Conservation (phyloP, 2,329 filamentous ascomycete species). For the Talaromyces marneffei region DNA sequence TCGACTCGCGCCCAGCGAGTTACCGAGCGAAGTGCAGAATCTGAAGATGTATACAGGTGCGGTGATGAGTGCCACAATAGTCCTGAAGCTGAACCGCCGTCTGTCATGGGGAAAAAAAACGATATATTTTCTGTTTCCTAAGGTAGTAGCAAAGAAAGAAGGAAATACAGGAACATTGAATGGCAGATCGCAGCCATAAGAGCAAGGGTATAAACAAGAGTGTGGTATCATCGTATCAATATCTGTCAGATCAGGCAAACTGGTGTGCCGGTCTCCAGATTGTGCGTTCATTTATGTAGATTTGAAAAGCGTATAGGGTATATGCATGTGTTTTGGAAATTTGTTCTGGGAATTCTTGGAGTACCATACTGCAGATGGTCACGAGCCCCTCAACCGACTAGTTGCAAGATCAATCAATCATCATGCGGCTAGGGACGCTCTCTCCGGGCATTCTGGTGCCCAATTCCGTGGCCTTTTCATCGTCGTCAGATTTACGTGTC, state of each 20-base stretch:
- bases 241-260: conserved; percentile 2
- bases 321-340: background rate
- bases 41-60: conserved; percentile 20
- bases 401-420: conserved; percentile 36
- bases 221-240: conserved; percentile 14
- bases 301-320: conserved; percentile 6
- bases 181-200: background rate
- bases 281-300: background rate
- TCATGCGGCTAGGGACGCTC: conserved; percentile 39
- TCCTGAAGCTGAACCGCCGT: conserved; percentile 16
- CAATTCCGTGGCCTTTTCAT: conserved; percentile 42
- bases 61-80: conserved; percentile 19
- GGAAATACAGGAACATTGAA: background rate
- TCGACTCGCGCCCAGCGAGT: conserved; percentile 24
- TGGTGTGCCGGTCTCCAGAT: conserved; percentile 1
- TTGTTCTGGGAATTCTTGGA: background rate
- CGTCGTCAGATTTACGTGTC: conserved; percentile 49
- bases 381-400: background rate
- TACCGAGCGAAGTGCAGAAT: conserved; percentile 31
- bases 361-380: conserved; percentile 9
- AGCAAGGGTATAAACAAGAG: conserved; percentile 10
- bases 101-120: background rate
- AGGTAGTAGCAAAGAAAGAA: background rate
- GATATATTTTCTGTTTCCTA: background rate
- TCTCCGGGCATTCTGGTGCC: conserved; percentile 29